Conservation (phyloP, 805 yeast genomes). For the Candida berthetii region DNA sequence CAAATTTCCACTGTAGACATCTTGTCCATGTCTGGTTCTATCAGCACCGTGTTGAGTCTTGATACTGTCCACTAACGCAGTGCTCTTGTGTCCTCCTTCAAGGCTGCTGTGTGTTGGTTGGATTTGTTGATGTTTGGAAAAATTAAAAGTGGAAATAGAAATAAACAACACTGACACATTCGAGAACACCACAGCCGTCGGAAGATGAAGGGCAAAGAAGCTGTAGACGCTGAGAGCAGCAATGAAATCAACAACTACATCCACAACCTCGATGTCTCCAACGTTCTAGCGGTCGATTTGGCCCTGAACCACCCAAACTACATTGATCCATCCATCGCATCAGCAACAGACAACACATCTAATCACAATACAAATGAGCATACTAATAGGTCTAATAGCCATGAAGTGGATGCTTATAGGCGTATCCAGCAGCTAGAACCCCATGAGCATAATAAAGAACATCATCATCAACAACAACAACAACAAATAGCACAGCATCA, state of each 20-base stretch:
- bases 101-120: too few relatives aligned
- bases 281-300: slow-evolving; percentile 4
- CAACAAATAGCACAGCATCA: background rate
- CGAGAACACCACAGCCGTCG: background rate
- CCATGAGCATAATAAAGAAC: background rate
- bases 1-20: too few relatives aligned
- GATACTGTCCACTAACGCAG: too few relatives aligned
- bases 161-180: too few relatives aligned
- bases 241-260: slow-evolving; percentile 8
- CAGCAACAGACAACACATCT: background rate
- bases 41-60: too few relatives aligned
- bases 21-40: too few relatives aligned
- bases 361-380: background rate
- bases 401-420: background rate
- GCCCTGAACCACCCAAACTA: background rate
- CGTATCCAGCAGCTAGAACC: background rate
- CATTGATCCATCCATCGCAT: slow-evolving; percentile 2
- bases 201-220: background rate
- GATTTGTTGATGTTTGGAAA: too few relatives aligned
- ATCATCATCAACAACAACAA: background rate
- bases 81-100: too few relatives aligned
- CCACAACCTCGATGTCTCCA: slow-evolving; percentile 11
- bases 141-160: too few relatives aligned
- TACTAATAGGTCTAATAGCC: too few relatives aligned
- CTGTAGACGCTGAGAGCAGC: background rate